Percentiles rank a stretch among this genome's conserved stretches.
These are phyloP conservation scores for Onygenales sp. DNA, from an alignment of 2,329 filamentous ascomycete genomes.

Conservation along the genomic window DNA sequence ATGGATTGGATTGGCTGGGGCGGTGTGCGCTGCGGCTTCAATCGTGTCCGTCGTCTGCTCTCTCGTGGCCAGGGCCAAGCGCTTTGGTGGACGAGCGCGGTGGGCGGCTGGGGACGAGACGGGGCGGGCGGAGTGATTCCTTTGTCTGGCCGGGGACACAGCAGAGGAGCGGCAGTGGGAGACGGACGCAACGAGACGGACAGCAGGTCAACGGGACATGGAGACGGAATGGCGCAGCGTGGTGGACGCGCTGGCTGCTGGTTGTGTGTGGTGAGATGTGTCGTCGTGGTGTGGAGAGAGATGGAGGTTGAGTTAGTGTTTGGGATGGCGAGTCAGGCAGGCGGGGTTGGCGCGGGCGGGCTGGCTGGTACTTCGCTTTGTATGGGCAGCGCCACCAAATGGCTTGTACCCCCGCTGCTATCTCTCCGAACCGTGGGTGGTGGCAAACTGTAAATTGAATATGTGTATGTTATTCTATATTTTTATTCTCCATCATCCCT, in stretches of 20 bases:
- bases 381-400: background rate
- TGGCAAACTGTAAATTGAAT: background rate
- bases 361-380: background rate
- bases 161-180: background rate
- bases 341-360: background rate
- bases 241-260: background rate
- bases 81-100: background rate
- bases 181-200: background rate
- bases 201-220: background rate
- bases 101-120: background rate
- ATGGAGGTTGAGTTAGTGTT: background rate
- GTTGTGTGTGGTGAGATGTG: background rate
- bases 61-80: no score
- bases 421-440: background rate
- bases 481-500: background rate
- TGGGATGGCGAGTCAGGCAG: background rate
- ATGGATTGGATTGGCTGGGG: no score
- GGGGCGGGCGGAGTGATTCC: background rate
- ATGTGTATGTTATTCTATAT: background rate
- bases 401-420: background rate
- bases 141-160: background rate
- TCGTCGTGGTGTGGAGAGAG: background rate
- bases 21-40: no score
- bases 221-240: background rate
- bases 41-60: no score